Conservation (phyloP, 2,329 filamentous ascomycete species). For the Colletotrichum costaricense region DNA sequence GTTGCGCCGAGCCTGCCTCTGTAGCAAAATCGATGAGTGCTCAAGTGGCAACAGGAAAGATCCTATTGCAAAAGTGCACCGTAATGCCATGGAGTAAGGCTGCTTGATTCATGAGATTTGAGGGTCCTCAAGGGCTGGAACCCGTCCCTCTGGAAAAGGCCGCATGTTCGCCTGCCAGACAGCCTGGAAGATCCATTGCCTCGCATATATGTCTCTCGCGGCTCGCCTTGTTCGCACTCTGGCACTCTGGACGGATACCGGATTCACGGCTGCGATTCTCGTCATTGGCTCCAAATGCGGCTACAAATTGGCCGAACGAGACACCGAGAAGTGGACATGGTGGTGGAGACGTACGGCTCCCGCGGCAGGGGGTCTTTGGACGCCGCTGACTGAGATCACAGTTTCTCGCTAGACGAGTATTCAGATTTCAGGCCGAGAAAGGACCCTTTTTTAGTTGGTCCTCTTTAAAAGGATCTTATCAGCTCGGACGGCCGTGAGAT, state of each 20-base stretch:
- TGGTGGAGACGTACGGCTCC: constrained; percentile 11
- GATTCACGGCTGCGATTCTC: neutral
- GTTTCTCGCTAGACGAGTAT: neutral
- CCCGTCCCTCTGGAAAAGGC: neutral
- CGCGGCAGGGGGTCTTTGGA: constrained; percentile 8
- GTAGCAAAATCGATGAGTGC: neutral
- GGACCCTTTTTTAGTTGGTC: neutral
- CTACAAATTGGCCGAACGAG: constrained; percentile 21
- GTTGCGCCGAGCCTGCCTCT: neutral
- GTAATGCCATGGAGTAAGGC: neutral
- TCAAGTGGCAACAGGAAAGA: constrained; percentile 7
- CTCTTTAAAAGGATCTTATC: constrained; percentile 2
- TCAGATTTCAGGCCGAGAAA: constrained; percentile 11
- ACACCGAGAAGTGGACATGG: constrained; percentile 22
- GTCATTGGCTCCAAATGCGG: neutral
- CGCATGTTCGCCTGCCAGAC: neutral
- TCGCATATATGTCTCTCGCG: neutral
- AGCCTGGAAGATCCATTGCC: constrained; percentile 6
- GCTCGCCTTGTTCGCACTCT: neutral
- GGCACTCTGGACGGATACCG: neutral
- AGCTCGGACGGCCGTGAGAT: constrained; percentile 18
- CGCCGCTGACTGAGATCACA: constrained; percentile 30
- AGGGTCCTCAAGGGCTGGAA: neutral
- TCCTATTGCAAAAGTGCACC: constrained; percentile 5
- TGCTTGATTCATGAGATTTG: neutral